Percentiles rank a stretch among this genome's conserved stretches.
Conservation (phyloP, 2,329 filamentous ascomycete genomes). For the Ophiocordyceps robertsii region DNA sequence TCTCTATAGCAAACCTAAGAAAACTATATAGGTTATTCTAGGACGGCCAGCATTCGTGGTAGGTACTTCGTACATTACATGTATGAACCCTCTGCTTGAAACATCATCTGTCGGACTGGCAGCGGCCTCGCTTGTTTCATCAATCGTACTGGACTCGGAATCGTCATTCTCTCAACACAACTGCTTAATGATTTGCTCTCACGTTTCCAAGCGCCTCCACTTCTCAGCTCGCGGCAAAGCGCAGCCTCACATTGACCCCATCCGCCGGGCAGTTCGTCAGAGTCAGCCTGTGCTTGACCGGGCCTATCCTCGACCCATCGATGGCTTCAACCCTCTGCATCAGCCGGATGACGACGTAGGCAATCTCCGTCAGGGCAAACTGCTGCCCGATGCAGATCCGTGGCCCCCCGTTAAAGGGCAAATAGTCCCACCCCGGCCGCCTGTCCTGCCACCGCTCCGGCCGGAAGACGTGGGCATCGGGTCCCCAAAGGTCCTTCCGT, state of each 20-base stretch:
- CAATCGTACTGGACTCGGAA: no score
- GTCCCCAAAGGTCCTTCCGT: conserved; percentile 22
- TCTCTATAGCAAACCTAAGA: neutral
- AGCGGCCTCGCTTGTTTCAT: no score
- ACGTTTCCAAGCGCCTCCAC: neutral
- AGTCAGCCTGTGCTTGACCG: conserved; percentile 7
- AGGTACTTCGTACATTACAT: no score
- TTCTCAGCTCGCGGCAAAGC: conserved; percentile 3
- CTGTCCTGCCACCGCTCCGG: conserved; percentile 24
- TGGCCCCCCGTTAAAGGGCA: conserved; percentile 14
- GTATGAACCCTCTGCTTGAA: no score
- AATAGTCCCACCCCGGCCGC: conserved; percentile 12
- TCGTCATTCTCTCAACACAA: no score
- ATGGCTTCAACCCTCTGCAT: conserved; percentile 9
- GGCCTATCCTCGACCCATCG: conserved; percentile 7
- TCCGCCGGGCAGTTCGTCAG: conserved; percentile 8
- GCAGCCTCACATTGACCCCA: conserved; percentile 8
- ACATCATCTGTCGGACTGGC: no score
- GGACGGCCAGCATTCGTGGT: neutral
- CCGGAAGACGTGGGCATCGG: conserved; percentile 23
- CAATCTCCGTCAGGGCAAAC: conserved; percentile 12
- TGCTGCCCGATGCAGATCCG: conserved; percentile 15
- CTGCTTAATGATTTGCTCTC: no score
- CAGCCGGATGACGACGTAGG: conserved; percentile 9
- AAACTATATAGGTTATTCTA: neutral